Evolutionary conservation across 164 flowering plant species (phyloP), one percentile per base, ranked within the genome.

Genomic region (Kalanchoe fedtschenkoi): DNA sequence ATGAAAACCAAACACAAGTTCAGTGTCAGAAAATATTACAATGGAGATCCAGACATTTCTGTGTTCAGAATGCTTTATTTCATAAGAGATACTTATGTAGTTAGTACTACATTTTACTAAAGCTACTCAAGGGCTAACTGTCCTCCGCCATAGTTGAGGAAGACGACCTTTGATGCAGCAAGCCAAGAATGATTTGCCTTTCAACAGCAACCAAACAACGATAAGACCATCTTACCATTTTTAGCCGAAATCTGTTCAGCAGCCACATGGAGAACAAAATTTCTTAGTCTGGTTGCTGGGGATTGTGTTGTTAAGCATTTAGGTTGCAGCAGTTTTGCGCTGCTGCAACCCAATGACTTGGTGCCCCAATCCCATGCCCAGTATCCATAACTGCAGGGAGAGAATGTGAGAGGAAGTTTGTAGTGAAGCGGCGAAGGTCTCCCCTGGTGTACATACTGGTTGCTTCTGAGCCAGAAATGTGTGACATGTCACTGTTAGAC

Each of bases 181-280:
- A 86, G 96, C 96, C 96, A 88, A 88, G 88, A 70, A 88, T 83
- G 96, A 83, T 3, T 84, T 88, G 89, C 96, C 96, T 68, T 37
- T 44, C 21, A 33, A 59, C 22, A 55, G 66, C 82, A 74, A 72
- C 88, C 85, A 77, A 72, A 73, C 69, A 74, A 61, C 30, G 70
- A 28, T 29, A 65, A 76, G 76, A 46, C 69, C 16, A 67, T 66
- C 76, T 70, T 63, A 28, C 28, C 13, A 39, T 43, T 5, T n/a
- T 9, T 28, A 42, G 64, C 76, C 71, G 39, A 67, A 78, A 59
- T 70, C 75, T 61, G 64, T 54, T 57, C 35, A 32, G 21, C 37
- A 62, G 33, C 21, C 54, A 17, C 35, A 28, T 34, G 35, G 32
- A 9, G 29, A 55, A 71, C 71, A 61, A 47, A 59, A 72, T 65